Evolutionary conservation across 1,284 basidiomycete species (phyloP).

Genomic region (Naganishia liquefaciens): DNA sequence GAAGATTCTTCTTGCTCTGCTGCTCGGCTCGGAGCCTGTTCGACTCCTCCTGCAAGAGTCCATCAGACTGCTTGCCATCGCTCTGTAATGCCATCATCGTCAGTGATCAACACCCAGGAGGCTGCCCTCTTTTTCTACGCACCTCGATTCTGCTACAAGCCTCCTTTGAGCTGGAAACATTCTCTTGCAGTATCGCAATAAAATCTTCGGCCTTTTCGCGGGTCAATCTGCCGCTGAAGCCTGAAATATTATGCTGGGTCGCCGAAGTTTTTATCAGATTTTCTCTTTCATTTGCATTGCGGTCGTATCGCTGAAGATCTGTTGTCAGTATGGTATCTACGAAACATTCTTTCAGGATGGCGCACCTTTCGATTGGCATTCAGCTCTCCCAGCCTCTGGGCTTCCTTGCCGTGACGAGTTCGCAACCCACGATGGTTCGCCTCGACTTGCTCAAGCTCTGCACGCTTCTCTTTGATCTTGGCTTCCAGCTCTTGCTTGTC

Average conservation of each 20-base stretch:
- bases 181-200: slow-evolving; percentile 3
- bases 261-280: slow-evolving; percentile 70
- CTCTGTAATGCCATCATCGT: slow-evolving; percentile 13
- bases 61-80: slow-evolving; percentile 37
- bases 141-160: slow-evolving; percentile 10
- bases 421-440: slow-evolving; percentile 40
- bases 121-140: not conserved
- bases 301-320: slow-evolving; percentile 67
- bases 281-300: slow-evolving; percentile 73
- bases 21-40: slow-evolving; percentile 38
- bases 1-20: slow-evolving; percentile 39
- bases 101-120: not conserved
- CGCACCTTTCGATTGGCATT: slow-evolving; percentile 49
- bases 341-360: not conserved
- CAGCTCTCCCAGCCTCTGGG: slow-evolving; percentile 43
- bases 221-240: slow-evolving; percentile 59
- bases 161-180: slow-evolving; percentile 1
- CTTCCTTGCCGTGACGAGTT: slow-evolving; percentile 31
- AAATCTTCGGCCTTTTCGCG: slow-evolving; percentile 15
- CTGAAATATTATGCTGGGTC: slow-evolving; percentile 69
- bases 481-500: slow-evolving; percentile 44
- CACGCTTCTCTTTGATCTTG: slow-evolving; percentile 44
- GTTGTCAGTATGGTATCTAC: not conserved
- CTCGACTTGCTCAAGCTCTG: slow-evolving; percentile 45
- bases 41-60: slow-evolving; percentile 39